These are phyloP conservation scores for Amylocarpus encephaloides DNA, from an alignment of 2,329 filamentous ascomycete genomes.

Conservation along the genomic window DNA sequence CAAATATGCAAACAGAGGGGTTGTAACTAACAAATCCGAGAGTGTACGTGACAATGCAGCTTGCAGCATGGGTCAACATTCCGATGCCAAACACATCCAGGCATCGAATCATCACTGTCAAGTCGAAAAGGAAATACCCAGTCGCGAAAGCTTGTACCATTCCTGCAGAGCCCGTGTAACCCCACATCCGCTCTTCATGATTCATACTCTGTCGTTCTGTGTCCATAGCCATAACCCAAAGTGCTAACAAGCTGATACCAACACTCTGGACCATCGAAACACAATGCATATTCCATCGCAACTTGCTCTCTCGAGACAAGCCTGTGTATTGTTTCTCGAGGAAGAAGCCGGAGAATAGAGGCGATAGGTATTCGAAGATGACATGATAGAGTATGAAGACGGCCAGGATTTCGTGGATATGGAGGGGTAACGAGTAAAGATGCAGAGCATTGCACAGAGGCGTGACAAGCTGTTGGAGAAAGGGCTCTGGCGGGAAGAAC, in stretches of 20 bases:
- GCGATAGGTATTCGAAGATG: constrained; percentile 60
- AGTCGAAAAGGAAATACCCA: constrained; percentile 78
- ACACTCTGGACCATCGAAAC: constrained; percentile 70
- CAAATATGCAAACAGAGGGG: not conserved
- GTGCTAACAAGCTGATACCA: constrained; percentile 62
- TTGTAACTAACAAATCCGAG: constrained; percentile 65
- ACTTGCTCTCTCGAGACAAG: constrained; percentile 52
- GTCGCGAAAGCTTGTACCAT: constrained; percentile 68
- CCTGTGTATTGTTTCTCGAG: constrained; percentile 53
- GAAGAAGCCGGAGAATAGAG: constrained; percentile 53
- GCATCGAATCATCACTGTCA: constrained; percentile 59
- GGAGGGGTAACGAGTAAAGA: constrained; percentile 62
- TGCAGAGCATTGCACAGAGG: constrained; percentile 55
- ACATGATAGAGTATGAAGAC: constrained; percentile 61
- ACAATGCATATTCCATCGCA: constrained; percentile 80
- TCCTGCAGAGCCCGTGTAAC: constrained; percentile 65
- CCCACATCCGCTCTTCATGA: constrained; percentile 64
- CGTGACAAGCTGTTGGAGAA: constrained; percentile 43
- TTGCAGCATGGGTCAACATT: constrained; percentile 61
- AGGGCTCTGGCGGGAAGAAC: constrained; percentile 52
- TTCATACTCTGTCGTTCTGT: constrained; percentile 58
- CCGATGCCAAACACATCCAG: constrained; percentile 63
- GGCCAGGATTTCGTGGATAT: constrained; percentile 68
- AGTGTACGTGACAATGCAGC: constrained; percentile 57
- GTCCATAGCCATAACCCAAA: constrained; percentile 63